A percentile compares a stretch with the other conserved stretches of the same genome.
Conservation (phyloP, 306 rosid species). For the Styphnolobium japonicum region DNA sequence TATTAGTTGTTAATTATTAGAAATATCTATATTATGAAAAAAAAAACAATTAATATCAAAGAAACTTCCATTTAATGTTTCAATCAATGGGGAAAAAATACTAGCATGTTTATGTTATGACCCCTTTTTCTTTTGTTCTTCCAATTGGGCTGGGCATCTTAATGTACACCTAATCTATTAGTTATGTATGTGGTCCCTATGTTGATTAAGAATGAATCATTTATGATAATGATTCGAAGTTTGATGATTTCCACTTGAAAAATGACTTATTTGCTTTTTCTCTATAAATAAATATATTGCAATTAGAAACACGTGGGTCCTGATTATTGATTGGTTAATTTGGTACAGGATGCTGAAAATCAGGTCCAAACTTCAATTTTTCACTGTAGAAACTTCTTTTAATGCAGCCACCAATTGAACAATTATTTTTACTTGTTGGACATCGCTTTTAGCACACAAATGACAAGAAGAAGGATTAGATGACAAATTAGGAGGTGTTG, state of each 20-base stretch:
- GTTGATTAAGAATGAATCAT: neutral
- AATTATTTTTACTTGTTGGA: neutral
- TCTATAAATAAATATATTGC: no score
- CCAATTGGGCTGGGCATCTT: no score
- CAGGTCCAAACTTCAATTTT: neutral
- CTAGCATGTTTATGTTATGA: no score
- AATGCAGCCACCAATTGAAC: neutral
- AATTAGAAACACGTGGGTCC: neutral
- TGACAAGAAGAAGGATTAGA: neutral
- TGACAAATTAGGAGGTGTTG: conserved; percentile 5
- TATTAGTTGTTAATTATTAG: no score
- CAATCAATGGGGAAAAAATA: no score
- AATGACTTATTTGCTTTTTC: neutral
- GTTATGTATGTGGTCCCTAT: neutral
- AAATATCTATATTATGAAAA: no score
- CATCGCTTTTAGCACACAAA: neutral
- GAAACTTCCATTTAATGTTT: no score
- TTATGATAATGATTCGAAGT: neutral
- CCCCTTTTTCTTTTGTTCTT: no score
- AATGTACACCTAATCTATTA: neutral
- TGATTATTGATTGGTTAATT: neutral
- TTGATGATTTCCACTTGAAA: neutral
- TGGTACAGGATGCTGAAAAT: neutral
- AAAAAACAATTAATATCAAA: no score
- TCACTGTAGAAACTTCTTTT: conserved; percentile 1